phyloP scores from a whole-genome alignment of 202 grass and related monocot genomes.

The Panicum hallii region DNA sequence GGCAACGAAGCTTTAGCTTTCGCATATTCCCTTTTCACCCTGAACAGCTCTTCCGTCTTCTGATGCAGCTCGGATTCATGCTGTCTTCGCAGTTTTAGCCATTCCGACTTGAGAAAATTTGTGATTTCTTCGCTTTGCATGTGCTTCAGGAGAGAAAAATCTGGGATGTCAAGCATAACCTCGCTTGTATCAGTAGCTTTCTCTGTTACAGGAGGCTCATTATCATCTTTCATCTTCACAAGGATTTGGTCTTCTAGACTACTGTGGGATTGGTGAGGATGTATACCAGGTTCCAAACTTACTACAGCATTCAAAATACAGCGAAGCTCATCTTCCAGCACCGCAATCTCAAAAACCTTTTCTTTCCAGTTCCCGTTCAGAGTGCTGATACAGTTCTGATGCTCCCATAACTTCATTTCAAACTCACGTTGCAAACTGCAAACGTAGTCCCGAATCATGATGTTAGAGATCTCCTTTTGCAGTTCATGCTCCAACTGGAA shows the following conservation, averaged over 20 bases:
- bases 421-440: slow-evolving; percentile 48
- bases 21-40: slow-evolving; percentile 73
- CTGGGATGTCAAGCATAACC: slow-evolving; percentile 59
- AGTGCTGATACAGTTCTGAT: slow-evolving; percentile 50
- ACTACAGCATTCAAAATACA: slow-evolving; percentile 40
- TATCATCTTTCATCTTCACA: slow-evolving; percentile 61
- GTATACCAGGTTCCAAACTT: slow-evolving; percentile 40
- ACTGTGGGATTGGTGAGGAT: slow-evolving; percentile 28
- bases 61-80: slow-evolving; percentile 63
- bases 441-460: slow-evolving; percentile 62
- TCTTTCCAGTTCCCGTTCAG: slow-evolving; percentile 45
- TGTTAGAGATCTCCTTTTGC: slow-evolving; percentile 58
- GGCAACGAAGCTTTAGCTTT: slow-evolving; percentile 61
- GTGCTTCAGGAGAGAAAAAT: slow-evolving; percentile 77
- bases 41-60: slow-evolving; percentile 90
- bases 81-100: slow-evolving; percentile 67
- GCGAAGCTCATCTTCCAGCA: slow-evolving; percentile 57
- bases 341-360: slow-evolving; percentile 48
- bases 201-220: slow-evolving; percentile 17
- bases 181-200: slow-evolving; percentile 46
- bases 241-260: slow-evolving; percentile 49
- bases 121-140: slow-evolving; percentile 61
- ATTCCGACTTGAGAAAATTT: slow-evolving; percentile 64
- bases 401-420: slow-evolving; percentile 66
- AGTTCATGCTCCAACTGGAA: slow-evolving; percentile 68